phyloP scores from a whole-genome alignment of 345 rosid species.

The Populus tremula region DNA sequence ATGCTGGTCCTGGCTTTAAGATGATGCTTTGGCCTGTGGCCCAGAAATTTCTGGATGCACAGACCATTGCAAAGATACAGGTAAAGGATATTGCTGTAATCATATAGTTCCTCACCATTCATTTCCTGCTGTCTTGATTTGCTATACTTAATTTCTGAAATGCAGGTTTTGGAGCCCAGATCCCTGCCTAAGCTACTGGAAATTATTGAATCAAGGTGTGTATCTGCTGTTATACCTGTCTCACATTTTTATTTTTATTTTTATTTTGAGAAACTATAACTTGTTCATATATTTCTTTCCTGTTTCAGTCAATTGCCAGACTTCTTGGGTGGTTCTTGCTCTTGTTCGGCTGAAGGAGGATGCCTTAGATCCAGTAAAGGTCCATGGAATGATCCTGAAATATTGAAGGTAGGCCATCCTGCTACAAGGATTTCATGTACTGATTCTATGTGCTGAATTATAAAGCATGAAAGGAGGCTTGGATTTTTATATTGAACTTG shows the following conservation, averaged over 20 bases:
- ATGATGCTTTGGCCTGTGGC: conserved; percentile 99
- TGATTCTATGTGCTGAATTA: conserved; percentile 2
- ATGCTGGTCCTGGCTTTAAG: conserved; percentile 95
- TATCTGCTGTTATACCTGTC: conserved; percentile 16
- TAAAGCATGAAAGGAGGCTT: conserved; percentile 16
- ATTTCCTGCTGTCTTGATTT: conserved; percentile 8
- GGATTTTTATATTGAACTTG: conserved; percentile 12
- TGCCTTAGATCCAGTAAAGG: conserved; percentile 92
- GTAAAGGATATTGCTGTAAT: conserved; percentile 37
- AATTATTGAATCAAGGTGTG: conserved; percentile 74
- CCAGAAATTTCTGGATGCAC: conserved; percentile 85
- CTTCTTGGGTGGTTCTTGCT: conserved; percentile 91
- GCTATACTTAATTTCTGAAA: conserved; percentile 11
- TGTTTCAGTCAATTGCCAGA: conserved; percentile 85
- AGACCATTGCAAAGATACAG: conserved; percentile 81
- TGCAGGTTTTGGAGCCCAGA: conserved; percentile 87
- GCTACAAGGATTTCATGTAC: not conserved
- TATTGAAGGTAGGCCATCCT: conserved; percentile 68
- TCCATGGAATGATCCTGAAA: conserved; percentile 91
- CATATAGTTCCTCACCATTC: conserved; percentile 14
- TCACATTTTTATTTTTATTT: not conserved
- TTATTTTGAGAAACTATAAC: not conserved
- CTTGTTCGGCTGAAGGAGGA: conserved; percentile 75
- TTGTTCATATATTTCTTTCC: not conserved
- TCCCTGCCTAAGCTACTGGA: conserved; percentile 68